A percentile compares a stretch with the other conserved stretches of the same genome.
Evolutionary conservation across 2,329 filamentous ascomycete genomes (phyloP).

Genomic region (Lanzia echinophila): DNA sequence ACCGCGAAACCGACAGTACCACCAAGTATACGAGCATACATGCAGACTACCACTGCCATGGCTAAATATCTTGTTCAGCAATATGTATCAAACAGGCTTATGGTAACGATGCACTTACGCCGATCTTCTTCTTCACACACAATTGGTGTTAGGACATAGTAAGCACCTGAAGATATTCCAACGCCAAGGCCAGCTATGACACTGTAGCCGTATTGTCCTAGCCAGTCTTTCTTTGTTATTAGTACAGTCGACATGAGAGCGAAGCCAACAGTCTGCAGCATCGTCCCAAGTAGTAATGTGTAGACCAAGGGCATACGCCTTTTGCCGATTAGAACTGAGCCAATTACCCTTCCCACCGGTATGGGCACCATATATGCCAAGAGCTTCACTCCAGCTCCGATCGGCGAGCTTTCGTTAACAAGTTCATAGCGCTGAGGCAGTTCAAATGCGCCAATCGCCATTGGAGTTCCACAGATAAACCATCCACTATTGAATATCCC

Average conservation of each 20-base stretch:
- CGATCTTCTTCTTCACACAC: background rate
- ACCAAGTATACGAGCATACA: background rate
- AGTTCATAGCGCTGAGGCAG: slow-evolving; percentile 15
- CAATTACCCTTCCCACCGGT: background rate
- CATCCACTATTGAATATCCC: slow-evolving; percentile 7
- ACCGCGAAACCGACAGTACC: background rate
- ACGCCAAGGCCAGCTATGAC: background rate
- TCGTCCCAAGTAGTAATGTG: background rate
- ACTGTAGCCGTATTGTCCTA: background rate
- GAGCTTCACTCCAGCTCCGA: slow-evolving; percentile 1
- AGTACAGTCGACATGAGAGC: background rate
- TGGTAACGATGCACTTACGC: background rate
- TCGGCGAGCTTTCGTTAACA: slow-evolving; percentile 10
- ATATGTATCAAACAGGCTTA: background rate
- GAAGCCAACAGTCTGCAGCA: background rate
- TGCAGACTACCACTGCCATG: background rate
- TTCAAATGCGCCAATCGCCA: slow-evolving; percentile 11
- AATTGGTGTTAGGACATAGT: background rate
- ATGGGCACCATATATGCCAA: background rate
- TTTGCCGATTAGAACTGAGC: background rate
- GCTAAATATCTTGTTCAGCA: background rate
- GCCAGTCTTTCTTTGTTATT: background rate
- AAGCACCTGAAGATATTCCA: background rate
- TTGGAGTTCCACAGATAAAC: slow-evolving; percentile 14
- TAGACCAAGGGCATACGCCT: background rate